These are phyloP conservation scores for Tricharina praecox DNA, from an alignment of 495 filamentous ascomycete species.

Conservation along the genomic window DNA sequence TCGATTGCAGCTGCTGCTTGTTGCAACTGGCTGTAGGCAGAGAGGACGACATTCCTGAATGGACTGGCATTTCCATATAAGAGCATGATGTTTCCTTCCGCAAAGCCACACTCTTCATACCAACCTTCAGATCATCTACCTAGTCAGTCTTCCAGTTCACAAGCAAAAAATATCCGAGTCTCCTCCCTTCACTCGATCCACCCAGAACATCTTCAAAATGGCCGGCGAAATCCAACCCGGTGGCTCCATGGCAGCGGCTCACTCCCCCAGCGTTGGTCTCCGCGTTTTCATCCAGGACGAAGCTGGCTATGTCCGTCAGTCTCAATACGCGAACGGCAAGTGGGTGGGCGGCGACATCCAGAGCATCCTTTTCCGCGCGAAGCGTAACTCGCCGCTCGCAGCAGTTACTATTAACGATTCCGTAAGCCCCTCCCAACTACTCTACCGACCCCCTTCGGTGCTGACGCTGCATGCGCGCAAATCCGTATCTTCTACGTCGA, in stretches of 20 bases:
- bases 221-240: neutral
- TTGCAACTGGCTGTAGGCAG: no score
- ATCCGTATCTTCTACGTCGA: neutral
- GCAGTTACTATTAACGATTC: neutral
- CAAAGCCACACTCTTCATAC: no score
- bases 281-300: neutral
- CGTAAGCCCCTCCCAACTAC: neutral
- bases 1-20: no score
- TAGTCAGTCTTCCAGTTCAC: no score
- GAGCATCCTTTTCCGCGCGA: neutral
- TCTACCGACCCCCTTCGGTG: neutral
- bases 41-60: no score
- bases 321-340: neutral
- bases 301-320: neutral
- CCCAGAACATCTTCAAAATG: neutral
- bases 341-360: neutral
- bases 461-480: neutral
- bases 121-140: no score
- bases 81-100: no score
- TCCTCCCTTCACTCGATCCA: no score
- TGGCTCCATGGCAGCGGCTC: neutral
- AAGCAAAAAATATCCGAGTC: no score
- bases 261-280: neutral
- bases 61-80: no score
- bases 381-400: neutral